Percentiles rank a stretch among this genome's conserved stretches.
Conservation (phyloP, 2,329 filamentous ascomycete genomes). For the Dactylellina parvicollis region DNA sequence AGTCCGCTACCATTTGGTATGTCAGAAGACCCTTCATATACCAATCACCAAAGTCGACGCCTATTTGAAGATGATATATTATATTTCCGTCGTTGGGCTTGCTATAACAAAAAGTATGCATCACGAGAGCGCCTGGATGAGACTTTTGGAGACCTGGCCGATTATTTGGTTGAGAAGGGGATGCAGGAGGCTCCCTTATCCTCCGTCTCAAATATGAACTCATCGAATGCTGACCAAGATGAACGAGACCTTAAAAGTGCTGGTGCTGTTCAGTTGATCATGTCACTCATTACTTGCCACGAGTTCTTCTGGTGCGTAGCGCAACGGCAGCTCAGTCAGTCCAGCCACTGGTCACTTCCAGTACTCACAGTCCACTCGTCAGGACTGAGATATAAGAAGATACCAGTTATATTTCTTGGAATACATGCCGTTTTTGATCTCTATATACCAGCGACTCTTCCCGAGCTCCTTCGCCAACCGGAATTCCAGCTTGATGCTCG, state of each 20-base stretch:
- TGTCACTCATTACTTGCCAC: constrained; percentile 38
- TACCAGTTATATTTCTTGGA: constrained; percentile 34
- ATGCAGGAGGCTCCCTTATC: neutral
- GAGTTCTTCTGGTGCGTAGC: constrained; percentile 42
- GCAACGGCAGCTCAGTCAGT: constrained; percentile 5
- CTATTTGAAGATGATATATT: neutral
- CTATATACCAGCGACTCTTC: neutral
- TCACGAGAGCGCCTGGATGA: neutral
- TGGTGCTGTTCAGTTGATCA: constrained; percentile 11
- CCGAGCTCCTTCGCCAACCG: neutral
- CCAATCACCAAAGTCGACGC: neutral
- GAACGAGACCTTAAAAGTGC: neutral
- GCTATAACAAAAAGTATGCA: constrained; percentile 30
- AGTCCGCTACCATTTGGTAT: neutral
- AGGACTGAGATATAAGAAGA: constrained; percentile 9
- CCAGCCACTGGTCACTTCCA: neutral
- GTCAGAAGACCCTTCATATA: neutral
- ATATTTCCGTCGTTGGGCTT: constrained; percentile 33
- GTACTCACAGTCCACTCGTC: neutral
- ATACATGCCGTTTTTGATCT: constrained; percentile 25
- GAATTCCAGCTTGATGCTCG: constrained; percentile 11
- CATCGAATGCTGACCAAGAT: neutral
- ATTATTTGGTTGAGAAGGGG: constrained; percentile 25
- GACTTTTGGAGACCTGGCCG: constrained; percentile 20
- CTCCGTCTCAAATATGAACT: neutral